Percentiles rank a stretch among this genome's conserved stretches.
phyloP scores from a whole-genome alignment of 2,329 filamentous ascomycete species.

The Claviceps maximensis region DNA sequence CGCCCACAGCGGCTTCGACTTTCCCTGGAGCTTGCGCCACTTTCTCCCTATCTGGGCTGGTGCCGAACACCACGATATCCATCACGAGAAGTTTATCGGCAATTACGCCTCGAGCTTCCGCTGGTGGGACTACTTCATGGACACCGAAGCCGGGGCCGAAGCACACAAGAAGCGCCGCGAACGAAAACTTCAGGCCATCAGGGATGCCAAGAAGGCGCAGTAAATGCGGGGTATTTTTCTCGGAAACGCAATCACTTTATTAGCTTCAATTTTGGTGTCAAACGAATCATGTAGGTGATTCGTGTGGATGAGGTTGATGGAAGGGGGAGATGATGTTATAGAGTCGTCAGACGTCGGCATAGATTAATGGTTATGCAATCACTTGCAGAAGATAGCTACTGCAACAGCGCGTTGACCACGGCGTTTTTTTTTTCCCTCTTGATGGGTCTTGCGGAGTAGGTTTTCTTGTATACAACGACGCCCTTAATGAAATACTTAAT shows the following conservation, averaged over 20 bases:
- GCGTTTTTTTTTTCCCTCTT: conserved; percentile 11
- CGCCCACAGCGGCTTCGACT: conserved; percentile 94
- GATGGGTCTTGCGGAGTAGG: conserved; percentile 7
- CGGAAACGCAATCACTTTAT: background rate
- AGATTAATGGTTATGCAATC: conserved; percentile 5
- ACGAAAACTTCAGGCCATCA: conserved; percentile 53
- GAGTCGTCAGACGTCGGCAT: conserved; percentile 1
- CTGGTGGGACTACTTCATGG: conserved; percentile 94
- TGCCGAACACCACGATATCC: conserved; percentile 88
- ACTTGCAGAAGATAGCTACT: too few species aligned
- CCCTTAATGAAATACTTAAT: conserved; percentile 5
- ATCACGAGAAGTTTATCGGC: conserved; percentile 97
- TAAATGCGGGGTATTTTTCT: conserved; percentile 22
- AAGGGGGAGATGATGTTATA: background rate
- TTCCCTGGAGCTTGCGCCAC: conserved; percentile 92
- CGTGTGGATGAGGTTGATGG: background rate
- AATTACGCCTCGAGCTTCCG: conserved; percentile 97
- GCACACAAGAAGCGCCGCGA: conserved; percentile 74
- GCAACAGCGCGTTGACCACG: conserved; percentile 17
- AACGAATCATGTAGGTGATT: background rate
- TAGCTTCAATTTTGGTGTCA: background rate
- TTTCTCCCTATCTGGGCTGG: conserved; percentile 97
- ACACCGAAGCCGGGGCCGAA: conserved; percentile 86
- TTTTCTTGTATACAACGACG: conserved; percentile 13
- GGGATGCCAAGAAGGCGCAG: conserved; percentile 50